A percentile compares a stretch with the other conserved stretches of the same genome.
Conservation (phyloP, 441 rosid species). For the Adansonia madagascariensis region DNA sequence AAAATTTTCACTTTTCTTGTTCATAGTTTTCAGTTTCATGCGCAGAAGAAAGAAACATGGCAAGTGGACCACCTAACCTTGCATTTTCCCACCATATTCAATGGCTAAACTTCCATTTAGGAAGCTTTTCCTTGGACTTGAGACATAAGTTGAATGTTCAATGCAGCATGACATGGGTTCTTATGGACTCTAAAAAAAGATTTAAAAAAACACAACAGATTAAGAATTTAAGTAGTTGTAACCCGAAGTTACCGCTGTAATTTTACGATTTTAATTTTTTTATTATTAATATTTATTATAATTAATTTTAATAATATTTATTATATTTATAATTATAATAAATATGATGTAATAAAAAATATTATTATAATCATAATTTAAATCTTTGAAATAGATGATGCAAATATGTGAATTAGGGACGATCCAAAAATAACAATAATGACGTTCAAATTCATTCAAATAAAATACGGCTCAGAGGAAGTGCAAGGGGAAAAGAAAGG, state of each 20-base stretch:
- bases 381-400: not conserved
- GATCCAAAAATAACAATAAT: not conserved
- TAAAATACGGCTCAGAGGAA: conserved; percentile 23
- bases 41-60: not conserved
- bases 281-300: too few species aligned
- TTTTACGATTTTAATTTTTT: too few species aligned
- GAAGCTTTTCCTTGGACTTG: not conserved
- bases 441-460: conserved; percentile 26
- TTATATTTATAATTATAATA: too few species aligned
- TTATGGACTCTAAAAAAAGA: not conserved
- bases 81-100: not conserved
- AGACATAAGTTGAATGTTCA: conserved; percentile 1
- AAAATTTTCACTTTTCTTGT: not conserved
- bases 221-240: too few species aligned
- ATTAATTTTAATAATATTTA: too few species aligned
- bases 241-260: too few species aligned
- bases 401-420: not conserved
- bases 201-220: too few species aligned
- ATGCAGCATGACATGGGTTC: not conserved
- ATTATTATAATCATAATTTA: too few species aligned
- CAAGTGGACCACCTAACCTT: not conserved
- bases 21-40: not conserved
- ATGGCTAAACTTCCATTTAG: not conserved
- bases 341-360: too few species aligned
- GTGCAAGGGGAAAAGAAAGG: conserved; percentile 8